A percentile compares a stretch with the other conserved stretches of the same genome.
Evolutionary conservation across 768 basidiomycete species (phyloP).

Genomic region (Tricholoma bakamatsutake): DNA sequence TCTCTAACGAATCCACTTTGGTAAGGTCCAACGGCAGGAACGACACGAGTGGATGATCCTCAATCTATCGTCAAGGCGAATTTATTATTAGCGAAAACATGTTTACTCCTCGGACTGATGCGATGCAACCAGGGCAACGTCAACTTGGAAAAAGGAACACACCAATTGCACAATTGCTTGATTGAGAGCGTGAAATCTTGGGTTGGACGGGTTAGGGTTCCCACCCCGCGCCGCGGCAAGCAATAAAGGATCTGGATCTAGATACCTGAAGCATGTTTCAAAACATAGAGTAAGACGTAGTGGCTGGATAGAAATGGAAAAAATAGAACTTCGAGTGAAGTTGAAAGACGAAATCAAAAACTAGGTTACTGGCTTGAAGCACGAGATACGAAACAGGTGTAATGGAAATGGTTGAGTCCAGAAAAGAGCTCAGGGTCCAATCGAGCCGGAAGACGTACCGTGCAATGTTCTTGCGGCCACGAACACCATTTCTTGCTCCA

Average conservation of each 20-base stretch:
- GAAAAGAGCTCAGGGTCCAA: background rate
- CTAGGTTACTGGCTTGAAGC: background rate
- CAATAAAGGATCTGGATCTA: constrained; percentile 92
- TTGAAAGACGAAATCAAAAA: no score
- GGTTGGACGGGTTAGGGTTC: constrained; percentile 52
- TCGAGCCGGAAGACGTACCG: constrained; percentile 39
- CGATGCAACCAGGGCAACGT: no score
- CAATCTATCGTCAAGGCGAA: constrained; percentile 55
- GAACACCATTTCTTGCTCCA: constrained; percentile 65
- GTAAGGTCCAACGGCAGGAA: constrained; percentile 94
- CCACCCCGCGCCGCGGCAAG: constrained; percentile 61
- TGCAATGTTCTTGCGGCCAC: constrained; percentile 75
- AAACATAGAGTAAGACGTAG: background rate
- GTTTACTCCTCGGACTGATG: background rate
- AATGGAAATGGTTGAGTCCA: background rate
- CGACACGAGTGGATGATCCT: constrained; percentile 96
- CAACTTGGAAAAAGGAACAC: constrained; percentile 19
- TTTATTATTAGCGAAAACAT: background rate
- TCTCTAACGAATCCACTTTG: constrained; percentile 82
- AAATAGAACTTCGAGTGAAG: no score
- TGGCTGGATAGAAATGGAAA: background rate
- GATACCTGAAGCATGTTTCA: constrained; percentile 47
- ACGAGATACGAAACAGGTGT: background rate
- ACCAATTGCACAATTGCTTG: constrained; percentile 94
- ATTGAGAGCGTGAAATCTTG: constrained; percentile 90